Evolutionary conservation across 164 flowering plant genomes (phyloP), one percentile per base, ranked within the genome.

Genomic region (Chloranthus sessilifolius): DNA sequence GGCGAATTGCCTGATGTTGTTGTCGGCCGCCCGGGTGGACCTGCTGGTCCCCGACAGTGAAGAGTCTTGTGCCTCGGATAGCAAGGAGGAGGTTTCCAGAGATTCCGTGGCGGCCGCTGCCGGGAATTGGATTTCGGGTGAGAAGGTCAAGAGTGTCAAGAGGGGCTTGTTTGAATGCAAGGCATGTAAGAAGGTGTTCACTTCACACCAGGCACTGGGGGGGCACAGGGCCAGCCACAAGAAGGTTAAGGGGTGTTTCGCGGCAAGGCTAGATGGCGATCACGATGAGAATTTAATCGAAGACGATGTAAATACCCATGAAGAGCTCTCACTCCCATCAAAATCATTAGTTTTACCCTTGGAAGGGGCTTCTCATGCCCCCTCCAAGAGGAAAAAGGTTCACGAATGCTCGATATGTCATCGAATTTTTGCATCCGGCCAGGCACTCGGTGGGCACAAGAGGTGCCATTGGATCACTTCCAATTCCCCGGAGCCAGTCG

Each of bases 191-290:
- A 92, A 83, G 60, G 84, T 78, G 16, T 92, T 88, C 75, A 85
- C 62, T 61, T 91, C 98, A 1, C 96, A 88, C 65, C 98, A 91
- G 59, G 96, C 98, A 5, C 62, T 92, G 36, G 98, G 96, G 0
- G 96, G 96, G 1, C 98, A 92, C 42, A 72, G 96, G 42, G 96
- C 98, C 0, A 92, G 95, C 59, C 98, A 92, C 73, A 92, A 92
- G 71, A 88, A 92, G 62, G 96, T 92, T 0, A 92, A 91, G 43
- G 96, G 98, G 0, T 92, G 98, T 46, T 92, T 76, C 35, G 96
- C 98, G 0, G 75, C 95, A 0, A 62, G 72, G 45, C 65, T 77
- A 1, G 88, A 90, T 27, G 85, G 84, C 28, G 74, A 60, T 22
- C 47, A 50, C 12, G 77, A 81, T 3, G 78, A 74, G 3, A 62